Base-by-base conservation (phyloP, 495 filamentous ascomycete genomes). In the Thermochaetoides thermophila region DNA sequence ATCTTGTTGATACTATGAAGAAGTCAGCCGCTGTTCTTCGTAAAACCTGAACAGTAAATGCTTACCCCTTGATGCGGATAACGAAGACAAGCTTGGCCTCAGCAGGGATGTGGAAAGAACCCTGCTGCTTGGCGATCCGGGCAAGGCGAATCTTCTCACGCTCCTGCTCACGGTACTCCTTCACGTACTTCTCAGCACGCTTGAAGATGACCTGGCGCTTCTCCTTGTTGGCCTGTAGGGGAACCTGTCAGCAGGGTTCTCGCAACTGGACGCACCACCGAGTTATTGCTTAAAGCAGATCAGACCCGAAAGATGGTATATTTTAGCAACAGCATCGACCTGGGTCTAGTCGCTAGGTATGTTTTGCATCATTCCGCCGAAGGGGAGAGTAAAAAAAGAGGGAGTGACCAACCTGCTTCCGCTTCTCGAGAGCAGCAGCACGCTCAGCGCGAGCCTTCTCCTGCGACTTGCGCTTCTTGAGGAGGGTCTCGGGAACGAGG, bases 271-370 rank as follows among this genome's bases (percentile, higher is more conserved):
- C 21, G 8, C 11, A 34, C 3, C 24, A 22, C 41, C 43, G 25
- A 34, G 32, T 27, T 20, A 29, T 40, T 59, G 31, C 57, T 53
- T 40, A 40, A 18, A 12, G 36, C 29, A 39, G 31, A 50, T 97
- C 89, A 97, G 86, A 75, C 86, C 89, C 89, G 89, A 97, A 97
- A 97, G 89, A 96, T 96, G 85, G 85, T 91, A 76, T 29, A 35
- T 17, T 68, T 76, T 64, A 63, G 75, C 81, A 81, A 94, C 85
- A 92, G 62, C 89, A 97, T 95, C 52, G 89, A 84, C 81, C 57
- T 24, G 6, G 52, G 46, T 78, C 91, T 97, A 97, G 86, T 87
- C 77, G 80, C 74, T 66, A 68, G 59, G 66, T 73, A 69, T 69
- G 69, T 71, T 86, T 62, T 93, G 55, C 59, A 61, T 66, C 60